A percentile compares a stretch with the other conserved stretches of the same genome.
Conservation (phyloP, 768 basidiomycete species). For the Neoboletus subvelutipes region DNA sequence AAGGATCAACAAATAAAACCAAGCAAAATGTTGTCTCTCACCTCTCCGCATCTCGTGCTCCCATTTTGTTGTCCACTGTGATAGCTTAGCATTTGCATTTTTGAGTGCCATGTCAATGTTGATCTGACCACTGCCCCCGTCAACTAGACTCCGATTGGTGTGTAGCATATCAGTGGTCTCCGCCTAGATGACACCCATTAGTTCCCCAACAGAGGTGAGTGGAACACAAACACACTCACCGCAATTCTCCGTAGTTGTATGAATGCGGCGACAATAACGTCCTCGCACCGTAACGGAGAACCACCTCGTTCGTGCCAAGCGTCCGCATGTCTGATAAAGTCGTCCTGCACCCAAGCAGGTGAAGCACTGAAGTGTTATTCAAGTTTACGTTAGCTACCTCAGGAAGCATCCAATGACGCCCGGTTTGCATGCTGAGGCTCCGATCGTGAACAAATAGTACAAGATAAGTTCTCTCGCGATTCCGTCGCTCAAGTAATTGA, state of each 20-base stretch:
- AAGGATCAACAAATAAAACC: slow-evolving; percentile 5
- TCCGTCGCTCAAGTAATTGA: slow-evolving; percentile 72
- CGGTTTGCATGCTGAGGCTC: slow-evolving; percentile 83
- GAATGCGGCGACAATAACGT: slow-evolving; percentile 77
- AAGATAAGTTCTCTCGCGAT: slow-evolving; percentile 83
- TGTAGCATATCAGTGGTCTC: slow-evolving; percentile 77
- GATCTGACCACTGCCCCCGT: slow-evolving; percentile 54
- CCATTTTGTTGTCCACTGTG: slow-evolving; percentile 74
- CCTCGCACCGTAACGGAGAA: slow-evolving; percentile 61
- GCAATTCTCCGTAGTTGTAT: slow-evolving; percentile 76
- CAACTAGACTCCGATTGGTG: slow-evolving; percentile 45
- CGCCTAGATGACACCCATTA: slow-evolving; percentile 43
- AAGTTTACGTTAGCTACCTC: slow-evolving; percentile 41
- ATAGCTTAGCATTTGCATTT: slow-evolving; percentile 70
- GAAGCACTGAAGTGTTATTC: slow-evolving; percentile 9
- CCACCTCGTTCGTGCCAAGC: slow-evolving; percentile 71
- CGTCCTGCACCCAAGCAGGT: slow-evolving; percentile 43
- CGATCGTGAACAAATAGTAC: slow-evolving; percentile 87
- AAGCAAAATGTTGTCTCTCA: slow-evolving; percentile 27
- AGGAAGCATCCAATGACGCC: slow-evolving; percentile 84
- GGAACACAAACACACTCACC: slow-evolving; percentile 42
- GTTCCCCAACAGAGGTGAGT: background rate
- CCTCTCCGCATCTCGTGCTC: slow-evolving; percentile 70
- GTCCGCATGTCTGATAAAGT: slow-evolving; percentile 65
- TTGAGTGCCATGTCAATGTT: slow-evolving; percentile 72